Conservation (phyloP, 2,329 filamentous ascomycete species). For the Coniochaeta sp. region DNA sequence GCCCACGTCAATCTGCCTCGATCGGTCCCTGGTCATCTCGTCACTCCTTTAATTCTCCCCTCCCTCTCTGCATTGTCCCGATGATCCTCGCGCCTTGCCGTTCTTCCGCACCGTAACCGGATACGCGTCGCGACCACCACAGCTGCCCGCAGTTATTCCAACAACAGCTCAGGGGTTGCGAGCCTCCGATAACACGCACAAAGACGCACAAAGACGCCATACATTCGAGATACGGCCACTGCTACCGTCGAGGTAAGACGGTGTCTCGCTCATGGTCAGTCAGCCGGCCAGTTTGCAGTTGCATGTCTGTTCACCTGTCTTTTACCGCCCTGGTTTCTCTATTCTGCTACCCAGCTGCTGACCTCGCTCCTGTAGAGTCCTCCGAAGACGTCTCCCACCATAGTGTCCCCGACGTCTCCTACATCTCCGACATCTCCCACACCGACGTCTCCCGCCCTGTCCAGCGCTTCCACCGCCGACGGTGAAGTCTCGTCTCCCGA, state of each 20-base stretch:
- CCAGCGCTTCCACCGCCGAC: conserved; percentile 55
- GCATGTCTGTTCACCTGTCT: conserved; percentile 6
- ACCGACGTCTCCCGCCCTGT: conserved; percentile 47
- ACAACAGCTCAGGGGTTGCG: not conserved
- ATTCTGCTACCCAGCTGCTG: conserved; percentile 4
- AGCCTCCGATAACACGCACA: not conserved
- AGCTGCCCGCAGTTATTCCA: not conserved
- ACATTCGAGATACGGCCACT: conserved; percentile 49
- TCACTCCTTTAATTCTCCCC: conserved; percentile 9
- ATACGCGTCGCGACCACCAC: conserved; percentile 2
- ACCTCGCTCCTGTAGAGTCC: conserved; percentile 20
- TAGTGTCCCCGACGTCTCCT: conserved; percentile 25
- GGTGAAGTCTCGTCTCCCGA: conserved; percentile 45
- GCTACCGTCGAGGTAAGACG: conserved; percentile 47
- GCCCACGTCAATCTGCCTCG: not conserved
- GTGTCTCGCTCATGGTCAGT: conserved; percentile 4
- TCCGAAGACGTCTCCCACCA: conserved; percentile 50
- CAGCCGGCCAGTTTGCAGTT: not conserved
- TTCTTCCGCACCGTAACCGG: not conserved
- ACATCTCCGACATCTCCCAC: conserved; percentile 24
- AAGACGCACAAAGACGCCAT: conserved; percentile 8
- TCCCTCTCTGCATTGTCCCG: too few relatives aligned
- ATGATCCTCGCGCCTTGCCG: conserved; percentile 1
- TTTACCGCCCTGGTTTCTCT: conserved; percentile 6
- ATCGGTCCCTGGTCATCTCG: conserved; percentile 4